Base-by-base conservation (phyloP, 371 early-diverging fungal species). In the Syncephalastrum monosporum region DNA sequence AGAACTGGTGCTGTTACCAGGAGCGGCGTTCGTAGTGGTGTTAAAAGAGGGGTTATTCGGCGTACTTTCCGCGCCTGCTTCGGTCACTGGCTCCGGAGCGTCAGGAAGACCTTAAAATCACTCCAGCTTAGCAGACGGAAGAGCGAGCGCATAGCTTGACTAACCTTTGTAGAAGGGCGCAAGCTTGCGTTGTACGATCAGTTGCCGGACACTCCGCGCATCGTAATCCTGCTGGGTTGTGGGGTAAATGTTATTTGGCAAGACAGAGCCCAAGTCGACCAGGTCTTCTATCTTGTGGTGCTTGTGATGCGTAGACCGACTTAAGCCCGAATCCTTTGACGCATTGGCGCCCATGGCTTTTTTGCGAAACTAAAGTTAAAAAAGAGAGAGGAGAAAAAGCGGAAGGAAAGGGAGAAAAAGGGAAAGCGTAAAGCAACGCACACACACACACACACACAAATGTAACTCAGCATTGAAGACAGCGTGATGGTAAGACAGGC, bases 121-220 rank as follows among this genome's bases (percentile, higher is more conserved):
- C 21, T 21, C 21, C 21, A 0, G 2, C 21, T 21, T 21, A 21
- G 21, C 21, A 21, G 0, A 21, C 21, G 2, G 21, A 21, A 21
- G 21, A 21, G 2, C 21, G 21, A 21, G 21, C 42, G 82, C 83
- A 45, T 72, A 65, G 19, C 16, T 15, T 16, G 16, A 45, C 16
- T 82, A 74, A 56, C 96, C 96, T 65, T 84, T 83, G 68, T 96
- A 96, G 62, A 95, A 96, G 6, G 96, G 96, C 8, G 93, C 87
- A 50, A 96, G 66, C 53, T 82, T 83, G 16, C 93, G 82, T 5
- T 82, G 83, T 3, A 83, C 57, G 53, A 96, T 94, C 51, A 94
- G 69, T n/a, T 82, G 77, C 42, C 83, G 81, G n/a, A 95, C 86
- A 23, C 82, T 75, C 42, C 85, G 74, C 19, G 68, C 65, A 71